A percentile compares a stretch with the other conserved stretches of the same genome.
phyloP scores from a whole-genome alignment of 2,329 filamentous ascomycete genomes.

The Verticillium nonalfalfae region DNA sequence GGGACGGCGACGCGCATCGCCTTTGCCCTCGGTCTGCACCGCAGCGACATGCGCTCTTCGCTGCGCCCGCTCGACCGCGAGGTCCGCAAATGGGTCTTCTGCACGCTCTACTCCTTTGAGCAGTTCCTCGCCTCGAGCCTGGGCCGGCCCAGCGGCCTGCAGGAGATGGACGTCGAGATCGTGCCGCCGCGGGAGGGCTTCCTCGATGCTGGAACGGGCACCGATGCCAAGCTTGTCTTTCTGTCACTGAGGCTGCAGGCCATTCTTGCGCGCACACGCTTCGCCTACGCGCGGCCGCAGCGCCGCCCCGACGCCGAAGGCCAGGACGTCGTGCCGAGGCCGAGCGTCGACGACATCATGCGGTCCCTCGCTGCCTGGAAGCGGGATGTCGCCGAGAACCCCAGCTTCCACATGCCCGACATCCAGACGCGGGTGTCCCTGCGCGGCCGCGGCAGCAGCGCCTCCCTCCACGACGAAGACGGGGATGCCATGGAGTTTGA shows the following conservation, averaged over 20 bases:
- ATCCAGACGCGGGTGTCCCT: conserved; percentile 5
- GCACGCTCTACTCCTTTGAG: conserved; percentile 28
- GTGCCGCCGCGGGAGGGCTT: conserved; percentile 20
- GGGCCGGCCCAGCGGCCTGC: conserved; percentile 25
- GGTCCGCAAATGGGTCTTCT: conserved; percentile 26
- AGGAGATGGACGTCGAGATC: conserved; percentile 26
- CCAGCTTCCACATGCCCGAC: conserved; percentile 14
- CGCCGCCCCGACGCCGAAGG: conserved; percentile 1
- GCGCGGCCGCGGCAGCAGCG: not conserved
- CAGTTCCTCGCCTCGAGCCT: conserved; percentile 28
- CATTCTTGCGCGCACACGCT: conserved; percentile 18
- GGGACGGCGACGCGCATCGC: conserved; percentile 23
- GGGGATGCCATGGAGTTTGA: conserved; percentile 15
- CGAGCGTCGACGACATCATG: conserved; percentile 13
- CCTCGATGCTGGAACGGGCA: conserved; percentile 17
- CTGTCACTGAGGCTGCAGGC: conserved; percentile 23
- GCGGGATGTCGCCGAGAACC: conserved; percentile 11
- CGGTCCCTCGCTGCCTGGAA: conserved; percentile 17
- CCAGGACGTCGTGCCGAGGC: not conserved
- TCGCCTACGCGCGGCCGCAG: conserved; percentile 9
- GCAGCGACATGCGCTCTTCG: conserved; percentile 19
- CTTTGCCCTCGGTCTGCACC: conserved; percentile 24
- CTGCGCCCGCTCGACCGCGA: conserved; percentile 26
- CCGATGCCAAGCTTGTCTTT: conserved; percentile 20
- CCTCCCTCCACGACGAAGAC: not conserved